A percentile compares a stretch with the other conserved stretches of the same genome.
Evolutionary conservation across 257 asterid species (phyloP).

Genomic region (Lycium barbarum): DNA sequence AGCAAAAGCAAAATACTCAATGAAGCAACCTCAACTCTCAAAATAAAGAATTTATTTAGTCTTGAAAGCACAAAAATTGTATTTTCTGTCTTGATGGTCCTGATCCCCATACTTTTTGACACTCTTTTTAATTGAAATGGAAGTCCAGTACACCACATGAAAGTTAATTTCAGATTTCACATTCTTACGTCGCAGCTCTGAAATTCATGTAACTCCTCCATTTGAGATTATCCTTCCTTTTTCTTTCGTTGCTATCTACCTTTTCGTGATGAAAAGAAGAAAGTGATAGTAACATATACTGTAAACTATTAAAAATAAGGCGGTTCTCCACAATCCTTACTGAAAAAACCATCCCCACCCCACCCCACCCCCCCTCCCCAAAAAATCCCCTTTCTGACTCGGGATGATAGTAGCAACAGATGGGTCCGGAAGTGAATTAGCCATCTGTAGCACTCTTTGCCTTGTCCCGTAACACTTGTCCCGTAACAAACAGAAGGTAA

Average conservation of each 20-base stretch:
- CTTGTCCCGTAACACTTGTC: not conserved
- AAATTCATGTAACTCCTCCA: not conserved
- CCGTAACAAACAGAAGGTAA: not conserved
- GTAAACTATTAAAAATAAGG: not conserved
- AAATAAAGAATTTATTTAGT: slow-evolving; percentile 1
- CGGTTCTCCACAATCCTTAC: not conserved
- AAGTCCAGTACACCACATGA: not conserved
- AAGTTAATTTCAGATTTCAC: slow-evolving; percentile 14
- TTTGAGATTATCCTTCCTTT: slow-evolving; percentile 1
- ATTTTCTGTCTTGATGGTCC: slow-evolving; percentile 3
- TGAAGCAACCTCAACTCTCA: slow-evolving; percentile 22
- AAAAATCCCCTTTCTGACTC: not conserved
- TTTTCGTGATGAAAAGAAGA: not conserved
- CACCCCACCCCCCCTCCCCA: too few relatives aligned
- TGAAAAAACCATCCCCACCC: not conserved
- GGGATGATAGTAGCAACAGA: slow-evolving; percentile 8
- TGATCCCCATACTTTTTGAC: not conserved
- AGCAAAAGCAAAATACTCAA: slow-evolving; percentile 7
- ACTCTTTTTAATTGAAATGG: not conserved
- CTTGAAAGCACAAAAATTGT: not conserved
- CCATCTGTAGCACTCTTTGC: not conserved
- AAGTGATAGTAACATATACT: not conserved
- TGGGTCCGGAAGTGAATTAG: not conserved
- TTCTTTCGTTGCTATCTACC: slow-evolving; percentile 13
- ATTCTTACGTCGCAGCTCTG: slow-evolving; percentile 17